A percentile compares a stretch with the other conserved stretches of the same genome.
These are phyloP conservation scores for Rhodotorula taiwanensis DNA, from an alignment of 768 basidiomycete species.

Conservation along the genomic window DNA sequence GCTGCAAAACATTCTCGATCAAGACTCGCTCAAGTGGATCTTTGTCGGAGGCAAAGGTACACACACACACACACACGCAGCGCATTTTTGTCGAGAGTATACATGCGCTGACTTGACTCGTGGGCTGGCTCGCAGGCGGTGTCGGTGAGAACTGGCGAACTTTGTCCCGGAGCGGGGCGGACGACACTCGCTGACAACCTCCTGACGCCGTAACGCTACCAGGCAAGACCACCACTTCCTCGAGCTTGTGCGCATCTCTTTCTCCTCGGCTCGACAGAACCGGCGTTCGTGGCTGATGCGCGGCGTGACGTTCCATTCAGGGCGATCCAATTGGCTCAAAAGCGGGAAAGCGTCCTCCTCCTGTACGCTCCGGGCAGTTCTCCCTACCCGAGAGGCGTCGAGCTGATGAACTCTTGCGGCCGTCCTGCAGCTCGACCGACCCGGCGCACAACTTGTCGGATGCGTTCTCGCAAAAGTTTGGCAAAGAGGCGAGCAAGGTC, in stretches of 20 bases:
- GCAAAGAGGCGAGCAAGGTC: conserved; percentile 92
- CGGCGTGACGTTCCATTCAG: conserved; percentile 63
- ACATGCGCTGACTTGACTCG: neutral
- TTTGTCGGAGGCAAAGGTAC: conserved; percentile 99
- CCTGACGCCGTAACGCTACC: no score
- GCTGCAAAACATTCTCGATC: conserved; percentile 89
- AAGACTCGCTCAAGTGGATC: conserved; percentile 81
- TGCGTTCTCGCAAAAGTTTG: conserved; percentile 98
- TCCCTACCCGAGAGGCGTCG: no score
- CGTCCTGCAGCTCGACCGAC: conserved; percentile 63
- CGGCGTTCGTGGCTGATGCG: no score
- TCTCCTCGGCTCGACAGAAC: no score
- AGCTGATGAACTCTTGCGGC: neutral
- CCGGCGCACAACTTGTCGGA: conserved; percentile 99
- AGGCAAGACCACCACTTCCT: conserved; percentile 98
- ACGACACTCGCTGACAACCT: no score
- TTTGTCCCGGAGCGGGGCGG: no score
- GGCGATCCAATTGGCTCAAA: conserved; percentile 87
- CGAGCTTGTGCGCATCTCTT: no score
- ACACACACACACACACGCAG: no score
- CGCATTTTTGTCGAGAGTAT: neutral
- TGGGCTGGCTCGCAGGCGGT: neutral
- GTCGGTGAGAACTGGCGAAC: no score
- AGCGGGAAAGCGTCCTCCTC: conserved; percentile 88
- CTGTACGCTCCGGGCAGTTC: conserved; percentile 54